A percentile compares a stretch with the other conserved stretches of the same genome.
phyloP scores from a whole-genome alignment of 2,329 filamentous ascomycete genomes.

The Rhinocladiella mackenziei region DNA sequence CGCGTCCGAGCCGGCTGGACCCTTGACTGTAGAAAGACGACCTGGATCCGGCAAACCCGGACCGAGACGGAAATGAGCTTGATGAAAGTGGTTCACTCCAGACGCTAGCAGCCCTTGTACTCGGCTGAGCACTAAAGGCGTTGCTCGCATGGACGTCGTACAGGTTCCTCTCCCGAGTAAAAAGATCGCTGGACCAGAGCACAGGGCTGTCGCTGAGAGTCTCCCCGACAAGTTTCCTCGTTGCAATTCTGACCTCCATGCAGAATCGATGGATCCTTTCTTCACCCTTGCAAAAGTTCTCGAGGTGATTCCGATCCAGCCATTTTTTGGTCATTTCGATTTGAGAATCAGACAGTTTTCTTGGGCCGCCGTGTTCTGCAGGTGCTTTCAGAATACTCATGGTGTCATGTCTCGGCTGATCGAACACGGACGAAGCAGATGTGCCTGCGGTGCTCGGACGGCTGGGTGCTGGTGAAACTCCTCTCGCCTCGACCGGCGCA shows the following conservation, averaged over 20 bases:
- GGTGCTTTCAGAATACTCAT: slow-evolving; percentile 81
- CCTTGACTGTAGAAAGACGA: slow-evolving; percentile 67
- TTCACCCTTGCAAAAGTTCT: slow-evolving; percentile 92
- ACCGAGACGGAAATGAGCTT: slow-evolving; percentile 30
- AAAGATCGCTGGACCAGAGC: slow-evolving; percentile 88
- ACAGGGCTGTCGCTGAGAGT: slow-evolving; percentile 80
- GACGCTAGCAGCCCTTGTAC: slow-evolving; percentile 42
- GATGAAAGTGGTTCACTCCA: slow-evolving; percentile 43
- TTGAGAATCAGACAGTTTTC: slow-evolving; percentile 95
- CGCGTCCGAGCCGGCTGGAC: slow-evolving; percentile 56
- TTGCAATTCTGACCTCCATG: slow-evolving; percentile 81
- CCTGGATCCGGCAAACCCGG: slow-evolving; percentile 32
- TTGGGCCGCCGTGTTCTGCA: slow-evolving; percentile 80
- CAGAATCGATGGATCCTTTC: slow-evolving; percentile 92
- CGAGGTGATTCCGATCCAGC: slow-evolving; percentile 75
- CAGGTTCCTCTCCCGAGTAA: slow-evolving; percentile 60
- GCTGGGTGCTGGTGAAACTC: slow-evolving; percentile 31
- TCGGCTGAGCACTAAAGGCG: slow-evolving; percentile 43
- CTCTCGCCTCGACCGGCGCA: slow-evolving; percentile 20
- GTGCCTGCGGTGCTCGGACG: slow-evolving; percentile 45
- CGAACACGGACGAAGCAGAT: slow-evolving; percentile 58
- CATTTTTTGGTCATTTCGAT: slow-evolving; percentile 78
- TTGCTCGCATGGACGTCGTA: slow-evolving; percentile 41
- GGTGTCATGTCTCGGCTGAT: slow-evolving; percentile 77
- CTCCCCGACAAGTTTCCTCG: slow-evolving; percentile 79